Evolutionary conservation across 1,139 yeast genomes (phyloP), one percentile per base, ranked within the genome.

Genomic region (Scheffersomyces segobiensis): DNA sequence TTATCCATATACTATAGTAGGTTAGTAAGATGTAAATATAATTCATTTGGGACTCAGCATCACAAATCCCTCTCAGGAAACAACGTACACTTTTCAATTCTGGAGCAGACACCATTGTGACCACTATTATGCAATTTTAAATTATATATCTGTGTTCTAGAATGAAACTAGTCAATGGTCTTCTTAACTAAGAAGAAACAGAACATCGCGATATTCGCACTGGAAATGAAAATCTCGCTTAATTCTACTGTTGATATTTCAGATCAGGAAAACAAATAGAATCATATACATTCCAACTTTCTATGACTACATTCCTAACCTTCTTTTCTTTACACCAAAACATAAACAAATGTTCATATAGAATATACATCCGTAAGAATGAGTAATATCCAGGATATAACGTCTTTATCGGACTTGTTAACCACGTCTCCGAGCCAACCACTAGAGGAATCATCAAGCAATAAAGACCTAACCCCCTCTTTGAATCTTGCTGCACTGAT

Each of bases 1-100:
- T 89, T 89, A 71, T 89, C 93, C 86, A 90, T 83, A 70, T 91
- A 91, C 90, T 87, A 67, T 1, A 58, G 20, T 2, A 24, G 26
- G 67, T 63, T 65, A 64, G 80, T 76, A 72, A 65, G 67, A 20
- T 8, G 2, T 24, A 32, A 14, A 7, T 20, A 19, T 17, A 7
- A 49, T 18, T 24, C 12, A 20, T 17, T 22, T 10, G 68, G 63
- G 52, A 46, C 48, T 5, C 21, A 19, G 52, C 20, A 46, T 0
- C 10, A 17, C 22, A 24, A 17, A 56, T 24, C 26, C 52, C 12
- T 48, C n/a, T 12, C 8, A 3, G 42, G 3, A 39, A 52, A 10
- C 20, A 54, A 78, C 83, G 53, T 76, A 79, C 83, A 56, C 70
- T 74, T 62, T 78, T 78, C 61, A 79, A 73, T 64, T 88, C 93